A percentile compares a stretch with the other conserved stretches of the same genome.
Conservation (phyloP, 106 monocot genomes). For the Allium sativum region DNA sequence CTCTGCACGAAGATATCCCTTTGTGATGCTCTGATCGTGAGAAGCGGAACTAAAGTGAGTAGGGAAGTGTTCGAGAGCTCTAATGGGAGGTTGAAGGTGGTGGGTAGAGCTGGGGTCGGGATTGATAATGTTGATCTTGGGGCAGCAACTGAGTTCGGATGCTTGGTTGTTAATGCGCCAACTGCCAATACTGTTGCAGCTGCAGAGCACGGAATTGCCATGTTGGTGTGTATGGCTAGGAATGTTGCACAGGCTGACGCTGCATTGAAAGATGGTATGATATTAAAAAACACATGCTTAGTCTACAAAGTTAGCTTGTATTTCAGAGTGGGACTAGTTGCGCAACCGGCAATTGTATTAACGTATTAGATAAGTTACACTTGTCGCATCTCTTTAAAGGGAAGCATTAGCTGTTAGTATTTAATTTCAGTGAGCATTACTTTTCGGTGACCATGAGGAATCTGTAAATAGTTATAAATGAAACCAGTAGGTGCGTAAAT, state of each 20-base stretch:
- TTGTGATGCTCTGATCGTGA: conserved; percentile 79
- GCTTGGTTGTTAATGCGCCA: conserved; percentile 74
- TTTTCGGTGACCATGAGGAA: no score
- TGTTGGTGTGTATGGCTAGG: conserved; percentile 62
- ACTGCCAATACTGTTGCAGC: conserved; percentile 38
- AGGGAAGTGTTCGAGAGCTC: conserved; percentile 88
- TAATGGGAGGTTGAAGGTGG: conserved; percentile 70
- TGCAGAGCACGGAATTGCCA: conserved; percentile 75
- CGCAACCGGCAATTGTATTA: no score
- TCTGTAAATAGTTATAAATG: no score
- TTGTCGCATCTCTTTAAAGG: no score
- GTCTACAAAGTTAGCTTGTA: no score
- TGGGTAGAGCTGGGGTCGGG: conserved; percentile 86
- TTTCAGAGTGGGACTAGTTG: no score
- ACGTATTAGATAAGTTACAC: no score
- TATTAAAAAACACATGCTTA: no score
- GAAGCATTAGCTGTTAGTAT: no score
- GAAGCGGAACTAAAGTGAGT: conserved; percentile 84
- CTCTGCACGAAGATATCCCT: conserved; percentile 66
- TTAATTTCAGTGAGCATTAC: no score
- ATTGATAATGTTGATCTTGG: conserved; percentile 97
- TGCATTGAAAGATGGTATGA: conserved; percentile 73
- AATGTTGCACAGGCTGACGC: conserved; percentile 85
- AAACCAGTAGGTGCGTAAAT: no score
- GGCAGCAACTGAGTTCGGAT: conserved; percentile 85